Base-by-base conservation (phyloP, 306 rosid genomes). In the Cicer arietinum region DNA sequence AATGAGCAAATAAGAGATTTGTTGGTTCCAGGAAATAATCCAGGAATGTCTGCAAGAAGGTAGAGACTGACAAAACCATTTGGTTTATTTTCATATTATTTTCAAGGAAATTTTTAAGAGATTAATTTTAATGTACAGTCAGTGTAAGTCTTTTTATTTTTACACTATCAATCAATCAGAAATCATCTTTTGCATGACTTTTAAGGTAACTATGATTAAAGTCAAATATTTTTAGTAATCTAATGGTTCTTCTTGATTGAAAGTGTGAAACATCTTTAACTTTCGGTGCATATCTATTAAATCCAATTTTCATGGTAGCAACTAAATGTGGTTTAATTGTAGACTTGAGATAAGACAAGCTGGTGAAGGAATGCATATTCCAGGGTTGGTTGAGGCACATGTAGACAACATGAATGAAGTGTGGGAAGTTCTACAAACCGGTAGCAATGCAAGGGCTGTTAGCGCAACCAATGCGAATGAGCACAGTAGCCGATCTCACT, bases 381-480 rank as follows among this genome's bases (percentile, higher is more conserved):
- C 93, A 4, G 99, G 99, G 37, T 83, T 95, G 56, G 89, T 90
- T 35, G 98, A 95, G 84, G 98, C 98, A 61, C 87, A 91, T 37
- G 97, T 95, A 58, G 87, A 85, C 73, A 88, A 89, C 69, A 94
- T 90, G 90, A 86, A 13, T 84, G 90, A 94, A 83, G 98, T 94
- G 57, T 95, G 98, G 99, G 97, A 95, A 81, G 99, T 92, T 80
- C 86, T 91, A 41, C 90, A 90, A 81, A 89, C 97, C n/a, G 98
- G 97, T 69, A 94, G 97, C 77, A 91, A 94, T 80, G 93, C 98
- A 56, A 92, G 98, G 81, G 97, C 91, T 35, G 92, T 90, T 68
- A 86, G 98, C 81, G 86, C 97, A 76, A 94, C 98, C 78, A 87
- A 89, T 76, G 89, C 93, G 71, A 94, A 94, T 18, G 98, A 94